Evolutionary conservation across 352 stramenopile species (phyloP).

Genomic region (Pythium rishiriense): DNA sequence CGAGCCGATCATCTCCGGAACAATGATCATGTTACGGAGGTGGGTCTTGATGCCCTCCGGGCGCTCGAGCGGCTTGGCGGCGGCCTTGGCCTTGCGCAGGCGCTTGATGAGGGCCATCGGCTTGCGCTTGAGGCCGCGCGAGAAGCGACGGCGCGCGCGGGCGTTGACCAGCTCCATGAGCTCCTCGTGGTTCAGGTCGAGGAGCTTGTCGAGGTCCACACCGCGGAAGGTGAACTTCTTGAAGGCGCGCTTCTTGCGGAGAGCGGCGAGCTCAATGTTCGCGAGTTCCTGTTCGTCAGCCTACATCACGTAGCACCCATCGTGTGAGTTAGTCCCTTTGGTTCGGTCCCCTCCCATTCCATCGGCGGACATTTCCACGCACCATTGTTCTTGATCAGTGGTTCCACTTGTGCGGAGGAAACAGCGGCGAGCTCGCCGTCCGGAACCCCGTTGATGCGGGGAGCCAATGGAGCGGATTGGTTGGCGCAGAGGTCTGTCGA

Average conservation of each 20-base stretch:
- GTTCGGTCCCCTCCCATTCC: background rate
- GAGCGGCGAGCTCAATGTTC: slow-evolving; percentile 91
- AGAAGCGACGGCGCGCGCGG: slow-evolving; percentile 97
- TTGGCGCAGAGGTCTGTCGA: slow-evolving; percentile 18
- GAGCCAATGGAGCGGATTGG: slow-evolving; percentile 16
- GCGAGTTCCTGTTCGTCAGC: slow-evolving; percentile 62
- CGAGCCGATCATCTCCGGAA: slow-evolving; percentile 99
- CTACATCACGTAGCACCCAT: slow-evolving; percentile 20
- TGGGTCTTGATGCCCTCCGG: slow-evolving; percentile 99
- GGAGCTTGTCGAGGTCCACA: slow-evolving; percentile 98
- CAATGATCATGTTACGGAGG: slow-evolving; percentile 99
- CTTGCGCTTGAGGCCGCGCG: slow-evolving; percentile 98
- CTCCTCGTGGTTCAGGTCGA: slow-evolving; percentile 99
- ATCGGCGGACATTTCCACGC: background rate
- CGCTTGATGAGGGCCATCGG: slow-evolving; percentile 99
- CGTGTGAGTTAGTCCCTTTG: background rate
- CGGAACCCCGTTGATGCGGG: too few relatives aligned
- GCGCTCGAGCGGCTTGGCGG: slow-evolving; percentile 96
- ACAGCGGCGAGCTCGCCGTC: background rate
- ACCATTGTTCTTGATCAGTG: slow-evolving; percentile 36
- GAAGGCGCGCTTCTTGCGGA: slow-evolving; percentile 99
- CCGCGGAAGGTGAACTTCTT: slow-evolving; percentile 99
- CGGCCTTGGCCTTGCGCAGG: slow-evolving; percentile 99
- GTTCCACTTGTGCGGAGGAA: slow-evolving; percentile 32
- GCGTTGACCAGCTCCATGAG: slow-evolving; percentile 98